phyloP scores from a whole-genome alignment of 129 eudicot genomes.

The Ambrosia trifida region DNA sequence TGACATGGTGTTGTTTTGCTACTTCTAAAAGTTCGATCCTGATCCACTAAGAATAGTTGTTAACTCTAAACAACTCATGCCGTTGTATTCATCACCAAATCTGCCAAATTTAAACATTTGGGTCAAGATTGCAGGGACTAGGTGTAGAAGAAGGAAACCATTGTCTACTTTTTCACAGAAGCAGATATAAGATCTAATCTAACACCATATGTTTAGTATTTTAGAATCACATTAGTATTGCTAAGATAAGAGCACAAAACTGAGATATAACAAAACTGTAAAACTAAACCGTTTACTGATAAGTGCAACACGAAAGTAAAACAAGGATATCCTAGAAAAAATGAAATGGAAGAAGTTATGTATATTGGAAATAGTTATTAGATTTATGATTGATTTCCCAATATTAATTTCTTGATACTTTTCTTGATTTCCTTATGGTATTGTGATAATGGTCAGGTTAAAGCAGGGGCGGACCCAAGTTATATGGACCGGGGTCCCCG shows the following conservation, averaged over 20 bases:
- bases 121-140: background rate
- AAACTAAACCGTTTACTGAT: background rate
- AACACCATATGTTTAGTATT: constrained; percentile 13
- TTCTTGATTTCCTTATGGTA: background rate
- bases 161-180: background rate
- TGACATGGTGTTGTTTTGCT: too few species aligned
- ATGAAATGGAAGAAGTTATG: background rate
- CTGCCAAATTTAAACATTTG: too few species aligned
- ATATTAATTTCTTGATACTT: background rate
- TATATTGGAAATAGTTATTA: background rate
- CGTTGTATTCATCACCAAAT: too few species aligned
- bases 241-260: too few species aligned
- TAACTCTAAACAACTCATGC: too few species aligned
- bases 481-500: too few species aligned
- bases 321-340: background rate
- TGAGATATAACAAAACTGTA: constrained; percentile 10
- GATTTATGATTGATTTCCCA: background rate
- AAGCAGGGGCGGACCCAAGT: too few species aligned
- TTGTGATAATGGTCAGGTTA: background rate
- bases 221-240: constrained; percentile 9
- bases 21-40: too few species aligned
- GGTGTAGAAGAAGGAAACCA: constrained; percentile 1
- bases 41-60: too few species aligned
- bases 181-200: constrained; percentile 14
- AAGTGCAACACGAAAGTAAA: background rate